Conservation (phyloP, 2,329 filamentous ascomycete species). For the Pseudofabraea citricarpa region DNA sequence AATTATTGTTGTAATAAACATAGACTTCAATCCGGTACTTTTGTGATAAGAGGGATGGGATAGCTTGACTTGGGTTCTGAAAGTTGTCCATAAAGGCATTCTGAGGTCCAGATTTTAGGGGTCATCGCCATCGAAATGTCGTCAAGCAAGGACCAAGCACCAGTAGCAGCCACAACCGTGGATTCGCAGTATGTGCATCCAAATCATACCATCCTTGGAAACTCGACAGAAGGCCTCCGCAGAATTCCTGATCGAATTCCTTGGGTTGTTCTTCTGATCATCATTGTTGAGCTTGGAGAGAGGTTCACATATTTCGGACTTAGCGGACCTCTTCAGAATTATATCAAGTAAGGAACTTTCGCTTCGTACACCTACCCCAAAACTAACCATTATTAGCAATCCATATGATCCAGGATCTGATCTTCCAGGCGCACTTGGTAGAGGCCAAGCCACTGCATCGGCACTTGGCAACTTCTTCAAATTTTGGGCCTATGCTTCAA, state of each 20-base stretch:
- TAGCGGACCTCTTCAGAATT: slow-evolving; percentile 58
- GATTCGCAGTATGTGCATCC: neutral
- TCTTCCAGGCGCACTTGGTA: slow-evolving; percentile 45
- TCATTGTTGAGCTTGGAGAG: slow-evolving; percentile 59
- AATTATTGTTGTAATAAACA: too few species aligned
- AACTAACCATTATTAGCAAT: neutral
- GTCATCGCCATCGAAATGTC: too few species aligned
- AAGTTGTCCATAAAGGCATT: too few species aligned
- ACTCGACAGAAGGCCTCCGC: neutral
- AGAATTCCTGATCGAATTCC: slow-evolving; percentile 8
- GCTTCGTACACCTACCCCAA: slow-evolving; percentile 35
- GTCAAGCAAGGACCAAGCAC: too few species aligned
- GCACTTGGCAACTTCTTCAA: slow-evolving; percentile 49
- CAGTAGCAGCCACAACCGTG: neutral
- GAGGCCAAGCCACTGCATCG: slow-evolving; percentile 50
- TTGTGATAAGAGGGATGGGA: too few species aligned
- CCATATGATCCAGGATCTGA: slow-evolving; percentile 6
- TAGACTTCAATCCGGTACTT: too few species aligned
- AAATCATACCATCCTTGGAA: neutral
- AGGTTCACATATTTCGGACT: slow-evolving; percentile 63
- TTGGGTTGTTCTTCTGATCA: slow-evolving; percentile 36
- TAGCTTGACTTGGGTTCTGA: too few species aligned
- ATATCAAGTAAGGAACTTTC: slow-evolving; percentile 43
- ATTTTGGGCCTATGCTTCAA: slow-evolving; percentile 45
- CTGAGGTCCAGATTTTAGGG: too few species aligned